These are phyloP conservation scores for Xeromyces bisporus DNA, from an alignment of 495 filamentous ascomycete genomes.

Conservation along the genomic window DNA sequence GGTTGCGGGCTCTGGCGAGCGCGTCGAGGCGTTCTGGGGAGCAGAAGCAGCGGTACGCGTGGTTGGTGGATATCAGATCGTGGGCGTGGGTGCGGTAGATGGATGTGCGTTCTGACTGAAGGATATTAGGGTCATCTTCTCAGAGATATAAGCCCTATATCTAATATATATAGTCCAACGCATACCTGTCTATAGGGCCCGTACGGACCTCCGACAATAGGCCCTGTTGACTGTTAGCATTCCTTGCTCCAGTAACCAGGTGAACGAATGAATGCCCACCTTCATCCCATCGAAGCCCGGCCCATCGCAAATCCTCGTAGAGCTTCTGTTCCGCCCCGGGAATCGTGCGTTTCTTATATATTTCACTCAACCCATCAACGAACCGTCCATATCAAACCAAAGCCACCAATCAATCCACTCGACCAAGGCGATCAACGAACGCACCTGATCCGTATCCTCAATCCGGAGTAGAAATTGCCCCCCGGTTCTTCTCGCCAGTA, in stretches of 20 bases:
- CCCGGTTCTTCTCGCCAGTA: slow-evolving; percentile 70
- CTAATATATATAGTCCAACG: neutral
- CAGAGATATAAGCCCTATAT: neutral
- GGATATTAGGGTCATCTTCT: too few relatives aligned
- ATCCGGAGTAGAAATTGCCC: slow-evolving; percentile 88
- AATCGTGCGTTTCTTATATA: slow-evolving; percentile 54
- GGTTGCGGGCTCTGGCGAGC: slow-evolving; percentile 40
- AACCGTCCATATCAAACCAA: too few relatives aligned
- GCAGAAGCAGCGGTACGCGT: slow-evolving; percentile 92
- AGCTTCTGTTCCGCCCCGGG: slow-evolving; percentile 59
- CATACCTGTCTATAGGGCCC: slow-evolving; percentile 75
- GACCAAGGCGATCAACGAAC: slow-evolving; percentile 5
- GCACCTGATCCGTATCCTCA: slow-evolving; percentile 90
- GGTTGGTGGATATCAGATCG: slow-evolving; percentile 47
- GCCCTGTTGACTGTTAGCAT: slow-evolving; percentile 33
- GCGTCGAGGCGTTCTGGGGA: slow-evolving; percentile 48
- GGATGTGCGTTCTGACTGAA: slow-evolving; percentile 59
- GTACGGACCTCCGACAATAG: slow-evolving; percentile 57
- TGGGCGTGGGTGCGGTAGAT: slow-evolving; percentile 60
- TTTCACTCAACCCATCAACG: too few relatives aligned
- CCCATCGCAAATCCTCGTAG: slow-evolving; percentile 69
- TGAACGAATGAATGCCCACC: slow-evolving; percentile 26
- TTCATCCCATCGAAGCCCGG: slow-evolving; percentile 88
- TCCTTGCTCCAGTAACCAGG: too few relatives aligned
- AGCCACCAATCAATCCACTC: too few relatives aligned